These are phyloP conservation scores for Lachnellula occidentalis DNA, from an alignment of 2,329 filamentous ascomycete genomes.

Conservation along the genomic window DNA sequence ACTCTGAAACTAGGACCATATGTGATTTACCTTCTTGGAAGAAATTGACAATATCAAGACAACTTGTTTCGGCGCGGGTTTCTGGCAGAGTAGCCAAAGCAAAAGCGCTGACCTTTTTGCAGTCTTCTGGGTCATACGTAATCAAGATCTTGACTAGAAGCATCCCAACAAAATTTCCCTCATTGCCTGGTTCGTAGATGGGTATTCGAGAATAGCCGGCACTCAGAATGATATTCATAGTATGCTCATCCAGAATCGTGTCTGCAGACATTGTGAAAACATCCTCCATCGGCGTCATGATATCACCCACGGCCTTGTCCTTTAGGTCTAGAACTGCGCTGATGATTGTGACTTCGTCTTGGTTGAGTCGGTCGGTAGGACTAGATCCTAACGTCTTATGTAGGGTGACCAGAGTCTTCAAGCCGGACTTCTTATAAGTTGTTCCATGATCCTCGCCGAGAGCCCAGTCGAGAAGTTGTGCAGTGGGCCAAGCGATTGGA, in stretches of 20 bases:
- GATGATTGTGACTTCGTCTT: conserved; percentile 98
- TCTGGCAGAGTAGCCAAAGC: conserved; percentile 90
- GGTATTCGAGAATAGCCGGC: conserved; percentile 95
- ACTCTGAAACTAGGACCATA: conserved; percentile 92
- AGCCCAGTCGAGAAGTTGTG: conserved; percentile 88
- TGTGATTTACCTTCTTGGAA: conserved; percentile 99
- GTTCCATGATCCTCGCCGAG: conserved; percentile 94
- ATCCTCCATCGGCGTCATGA: conserved; percentile 98
- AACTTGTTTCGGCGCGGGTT: conserved; percentile 91
- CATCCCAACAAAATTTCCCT: conserved; percentile 92
- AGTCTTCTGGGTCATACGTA: conserved; percentile 95
- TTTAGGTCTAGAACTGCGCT: conserved; percentile 94
- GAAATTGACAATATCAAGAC: conserved; percentile 97
- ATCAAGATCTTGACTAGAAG: conserved; percentile 97
- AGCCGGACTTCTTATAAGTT: conserved; percentile 93
- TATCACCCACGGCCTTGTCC: conserved; percentile 87
- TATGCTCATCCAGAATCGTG: conserved; percentile 84
- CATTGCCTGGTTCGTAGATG: conserved; percentile 80
- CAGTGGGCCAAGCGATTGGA: conserved; percentile 88
- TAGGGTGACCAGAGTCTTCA: conserved; percentile 93
- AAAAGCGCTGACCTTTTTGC: conserved; percentile 81
- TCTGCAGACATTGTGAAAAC: conserved; percentile 97
- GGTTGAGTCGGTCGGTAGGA: conserved; percentile 79
- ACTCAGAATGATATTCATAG: conserved; percentile 89
- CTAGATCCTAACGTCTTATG: conserved; percentile 87